Evolutionary conservation across 306 rosid genomes (phyloP).

Genomic region (Ormosia emarginata): DNA sequence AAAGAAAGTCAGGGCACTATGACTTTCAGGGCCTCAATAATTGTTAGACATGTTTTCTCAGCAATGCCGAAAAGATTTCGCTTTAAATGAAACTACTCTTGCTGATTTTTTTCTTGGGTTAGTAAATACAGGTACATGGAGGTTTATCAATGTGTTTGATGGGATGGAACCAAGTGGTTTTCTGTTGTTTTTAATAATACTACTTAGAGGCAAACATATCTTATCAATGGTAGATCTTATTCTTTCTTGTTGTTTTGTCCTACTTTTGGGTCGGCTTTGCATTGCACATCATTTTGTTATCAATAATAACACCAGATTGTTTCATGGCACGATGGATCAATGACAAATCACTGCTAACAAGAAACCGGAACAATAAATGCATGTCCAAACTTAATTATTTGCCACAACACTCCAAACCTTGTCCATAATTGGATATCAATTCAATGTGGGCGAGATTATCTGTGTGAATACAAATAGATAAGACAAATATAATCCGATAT

Average conservation of each 20-base stretch:
- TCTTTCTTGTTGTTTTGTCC: slow-evolving; percentile 32
- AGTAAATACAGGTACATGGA: background rate
- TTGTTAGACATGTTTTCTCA: background rate
- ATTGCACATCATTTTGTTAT: slow-evolving; percentile 14
- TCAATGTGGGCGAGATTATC: slow-evolving; percentile 20
- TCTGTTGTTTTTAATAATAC: background rate
- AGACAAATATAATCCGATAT: slow-evolving; percentile 37
- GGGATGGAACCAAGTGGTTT: slow-evolving; percentile 9
- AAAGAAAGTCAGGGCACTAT: background rate
- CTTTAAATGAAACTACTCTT: slow-evolving; percentile 8
- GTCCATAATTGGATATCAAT: background rate
- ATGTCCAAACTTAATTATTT: slow-evolving; percentile 8
- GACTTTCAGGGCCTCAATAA: slow-evolving; percentile 14
- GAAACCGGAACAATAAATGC: slow-evolving; percentile 18
- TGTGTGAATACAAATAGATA: slow-evolving; percentile 22
- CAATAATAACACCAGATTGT: background rate
- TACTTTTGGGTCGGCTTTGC: slow-evolving; percentile 17
- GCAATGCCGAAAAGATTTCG: background rate
- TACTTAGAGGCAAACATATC: background rate
- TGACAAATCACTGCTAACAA: slow-evolving; percentile 19
- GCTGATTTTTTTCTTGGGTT: background rate
- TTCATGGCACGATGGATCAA: slow-evolving; percentile 12
- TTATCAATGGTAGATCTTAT: slow-evolving; percentile 31
- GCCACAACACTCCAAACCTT: slow-evolving; percentile 28
- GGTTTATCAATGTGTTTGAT: background rate